Evolutionary conservation across 345 rosid species (phyloP).

Genomic region (Citrus maxima): DNA sequence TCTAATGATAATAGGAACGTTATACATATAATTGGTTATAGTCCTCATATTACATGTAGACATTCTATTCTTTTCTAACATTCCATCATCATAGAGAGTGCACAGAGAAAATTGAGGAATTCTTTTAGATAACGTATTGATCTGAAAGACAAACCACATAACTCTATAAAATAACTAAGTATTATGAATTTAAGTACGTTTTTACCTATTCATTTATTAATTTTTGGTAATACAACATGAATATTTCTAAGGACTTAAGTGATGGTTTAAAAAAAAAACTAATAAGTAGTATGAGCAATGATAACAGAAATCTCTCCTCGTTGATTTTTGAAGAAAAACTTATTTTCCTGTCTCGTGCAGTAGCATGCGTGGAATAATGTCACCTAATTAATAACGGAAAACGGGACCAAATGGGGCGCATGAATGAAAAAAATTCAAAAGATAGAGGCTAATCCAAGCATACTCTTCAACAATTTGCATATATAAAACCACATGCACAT

Average conservation of each 20-base stretch:
- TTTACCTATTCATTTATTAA: rapidly evolving
- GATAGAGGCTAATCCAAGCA: neutral
- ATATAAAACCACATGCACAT: too few relatives aligned
- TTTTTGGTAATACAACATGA: too few relatives aligned
- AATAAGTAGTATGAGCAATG: neutral
- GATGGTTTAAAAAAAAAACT: too few relatives aligned
- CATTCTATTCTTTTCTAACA: too few relatives aligned
- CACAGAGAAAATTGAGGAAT: rapidly evolving
- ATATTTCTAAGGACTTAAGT: too few relatives aligned
- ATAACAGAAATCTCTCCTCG: too few relatives aligned
- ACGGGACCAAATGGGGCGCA: neutral
- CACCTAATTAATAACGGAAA: neutral
- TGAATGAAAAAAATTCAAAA: neutral
- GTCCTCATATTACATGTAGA: rapidly evolving
- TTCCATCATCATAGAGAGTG: too few relatives aligned
- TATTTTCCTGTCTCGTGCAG: neutral
- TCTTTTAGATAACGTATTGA: rapidly evolving
- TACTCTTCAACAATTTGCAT: neutral
- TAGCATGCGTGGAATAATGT: neutral
- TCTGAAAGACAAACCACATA: rapidly evolving
- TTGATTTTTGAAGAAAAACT: too few relatives aligned
- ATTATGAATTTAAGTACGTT: too few relatives aligned
- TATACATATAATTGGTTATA: too few relatives aligned
- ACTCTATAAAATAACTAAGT: too few relatives aligned
- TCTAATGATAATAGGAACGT: too few relatives aligned